Base-by-base conservation (phyloP, 140 eudicot species). In the Ambrosia hybrid region DNA sequence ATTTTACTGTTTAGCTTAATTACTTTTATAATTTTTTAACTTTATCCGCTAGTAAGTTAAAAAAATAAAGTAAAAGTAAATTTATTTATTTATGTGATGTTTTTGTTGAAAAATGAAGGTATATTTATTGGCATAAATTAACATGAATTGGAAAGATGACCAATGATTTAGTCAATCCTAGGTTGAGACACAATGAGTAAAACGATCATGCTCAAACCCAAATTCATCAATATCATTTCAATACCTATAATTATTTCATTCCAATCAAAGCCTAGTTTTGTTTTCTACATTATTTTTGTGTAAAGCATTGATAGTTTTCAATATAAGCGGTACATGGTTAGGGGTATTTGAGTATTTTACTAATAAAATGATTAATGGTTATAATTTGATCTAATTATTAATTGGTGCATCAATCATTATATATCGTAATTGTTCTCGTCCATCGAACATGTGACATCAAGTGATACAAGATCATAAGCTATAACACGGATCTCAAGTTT, bases 141-240 rank as follows among this genome's bases (percentile, higher is more conserved):
- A 21, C 4, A 41, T 48, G 46, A 52, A 64, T 58, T 66, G 48
- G 49, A 74, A 38, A 68, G 68, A 55, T n/a, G 53, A 80, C 21
- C 64, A 72, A 70, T 83, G 79, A 71, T 75, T 67, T 77, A 75
- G 77, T 75, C 79, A 75, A 83, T 83, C 73, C 84, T 76, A 75
- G 84, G 84, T 66, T 60, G 83, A 75, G 79, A 78, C 78, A 77
- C 59, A 81, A 72, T 66, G 79, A 77, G 74, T 68, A 74, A 67
- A 80, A 68, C 21, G 84, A 70, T 68, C 84, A 74, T 80, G 80
- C 76, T 74, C 80, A 75, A 68, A 60, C 75, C 56, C 71, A 51
- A 74, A 13, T 73, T 73, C 66, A 65, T 65, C 38, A 15, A 57
- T 13, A 78, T 78, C 73, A 72, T 65, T 52, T 78, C 59, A 12